Evolutionary conservation across 768 basidiomycete genomes (phyloP).

Genomic region (Naganishia onofrii): DNA sequence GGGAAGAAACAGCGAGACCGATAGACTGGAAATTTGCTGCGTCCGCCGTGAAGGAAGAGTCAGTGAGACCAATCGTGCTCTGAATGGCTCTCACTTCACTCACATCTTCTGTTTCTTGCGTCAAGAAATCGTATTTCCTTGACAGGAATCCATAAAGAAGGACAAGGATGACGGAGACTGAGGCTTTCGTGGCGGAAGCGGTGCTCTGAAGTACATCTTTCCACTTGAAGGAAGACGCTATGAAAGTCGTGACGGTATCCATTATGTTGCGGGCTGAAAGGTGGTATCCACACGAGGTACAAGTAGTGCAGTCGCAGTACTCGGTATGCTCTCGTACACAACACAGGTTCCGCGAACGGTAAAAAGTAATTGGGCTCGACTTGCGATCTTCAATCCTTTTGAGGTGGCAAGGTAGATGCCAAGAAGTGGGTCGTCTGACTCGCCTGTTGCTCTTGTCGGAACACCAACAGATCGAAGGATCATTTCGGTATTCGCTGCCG

Average conservation of each 20-base stretch:
- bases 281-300: not conserved
- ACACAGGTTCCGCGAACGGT: not conserved
- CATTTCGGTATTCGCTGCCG: not conserved
- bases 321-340: not conserved
- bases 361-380: no score
- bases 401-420: not conserved
- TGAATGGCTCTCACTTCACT: not conserved
- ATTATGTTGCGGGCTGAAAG: not conserved
- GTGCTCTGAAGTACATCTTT: slow-evolving; percentile 1
- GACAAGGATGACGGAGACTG: slow-evolving; percentile 45
- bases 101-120: slow-evolving; percentile 36
- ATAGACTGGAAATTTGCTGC: slow-evolving; percentile 32
- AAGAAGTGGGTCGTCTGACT: not conserved
- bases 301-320: not conserved
- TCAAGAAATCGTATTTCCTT: slow-evolving; percentile 37
- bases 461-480: not conserved
- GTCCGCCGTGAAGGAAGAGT: not conserved
- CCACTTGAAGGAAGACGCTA: slow-evolving; percentile 16
- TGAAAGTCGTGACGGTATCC: not conserved
- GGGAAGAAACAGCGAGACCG: slow-evolving; percentile 47
- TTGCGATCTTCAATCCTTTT: no score
- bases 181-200: slow-evolving; percentile 34
- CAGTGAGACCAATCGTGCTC: not conserved
- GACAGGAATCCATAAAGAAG: slow-evolving; percentile 42
- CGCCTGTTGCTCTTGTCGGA: not conserved